Evolutionary conservation across 2,329 filamentous ascomycete genomes (phyloP).

Genomic region (Talaromyces marneffei): DNA sequence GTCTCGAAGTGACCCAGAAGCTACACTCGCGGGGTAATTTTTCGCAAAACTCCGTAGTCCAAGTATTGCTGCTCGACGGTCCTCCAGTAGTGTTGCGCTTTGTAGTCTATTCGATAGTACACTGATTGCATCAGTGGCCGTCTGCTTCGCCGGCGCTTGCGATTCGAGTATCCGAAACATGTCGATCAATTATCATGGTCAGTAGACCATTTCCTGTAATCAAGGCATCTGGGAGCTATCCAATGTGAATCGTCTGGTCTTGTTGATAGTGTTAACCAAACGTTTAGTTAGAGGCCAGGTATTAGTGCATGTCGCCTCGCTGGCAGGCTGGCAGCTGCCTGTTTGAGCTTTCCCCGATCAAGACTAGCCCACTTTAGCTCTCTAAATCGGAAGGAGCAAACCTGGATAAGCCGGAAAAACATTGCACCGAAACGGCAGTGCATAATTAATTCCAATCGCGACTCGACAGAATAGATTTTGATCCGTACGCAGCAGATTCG

Average conservation of each 20-base stretch:
- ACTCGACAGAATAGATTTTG: not conserved
- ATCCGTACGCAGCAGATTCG: constrained; percentile 5
- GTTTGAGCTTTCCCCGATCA: constrained; percentile 8
- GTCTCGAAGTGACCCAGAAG: constrained; percentile 82
- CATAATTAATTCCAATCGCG: constrained; percentile 5
- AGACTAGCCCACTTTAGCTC: not conserved
- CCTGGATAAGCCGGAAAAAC: constrained; percentile 12
- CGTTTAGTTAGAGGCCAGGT: constrained; percentile 11
- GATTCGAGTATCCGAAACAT: constrained; percentile 58
- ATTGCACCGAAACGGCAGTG: constrained; percentile 7
- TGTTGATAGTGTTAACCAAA: not conserved
- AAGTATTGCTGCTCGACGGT: constrained; percentile 85
- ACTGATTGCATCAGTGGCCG: constrained; percentile 87
- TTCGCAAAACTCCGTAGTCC: constrained; percentile 94
- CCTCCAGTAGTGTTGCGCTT: constrained; percentile 87
- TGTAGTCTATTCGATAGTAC: constrained; percentile 80
- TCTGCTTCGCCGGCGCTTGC: constrained; percentile 88
- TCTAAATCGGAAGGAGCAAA: not conserved
- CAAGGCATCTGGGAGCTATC: constrained; percentile 9
- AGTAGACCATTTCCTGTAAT: constrained; percentile 22
- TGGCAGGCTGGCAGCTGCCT: not conserved
- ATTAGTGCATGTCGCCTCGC: not conserved
- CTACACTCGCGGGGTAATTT: constrained; percentile 90
- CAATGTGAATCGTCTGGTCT: not conserved
- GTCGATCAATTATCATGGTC: constrained; percentile 39